Conservation (phyloP, 2,329 filamentous ascomycete species). For the Phialophora macrospora region DNA sequence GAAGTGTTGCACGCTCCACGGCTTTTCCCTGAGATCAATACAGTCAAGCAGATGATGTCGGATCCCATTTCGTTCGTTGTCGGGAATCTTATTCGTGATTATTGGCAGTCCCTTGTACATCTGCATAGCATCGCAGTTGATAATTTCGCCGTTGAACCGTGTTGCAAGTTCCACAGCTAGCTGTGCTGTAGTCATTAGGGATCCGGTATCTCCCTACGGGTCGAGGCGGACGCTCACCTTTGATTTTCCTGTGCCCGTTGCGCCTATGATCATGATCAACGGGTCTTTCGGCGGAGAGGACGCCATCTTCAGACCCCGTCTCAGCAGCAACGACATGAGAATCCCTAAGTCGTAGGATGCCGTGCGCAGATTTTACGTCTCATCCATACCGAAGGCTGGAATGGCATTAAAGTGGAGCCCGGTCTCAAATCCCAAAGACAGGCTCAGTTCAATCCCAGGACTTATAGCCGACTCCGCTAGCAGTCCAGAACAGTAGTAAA, state of each 20-base stretch:
- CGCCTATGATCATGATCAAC: constrained; percentile 80
- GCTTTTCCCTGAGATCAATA: constrained; percentile 73
- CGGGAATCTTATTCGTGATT: constrained; percentile 90
- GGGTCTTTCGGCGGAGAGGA: constrained; percentile 52
- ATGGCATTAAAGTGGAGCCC: too few relatives aligned
- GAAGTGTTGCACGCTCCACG: constrained; percentile 83
- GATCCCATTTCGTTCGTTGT: constrained; percentile 74
- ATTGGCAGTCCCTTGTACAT: constrained; percentile 90
- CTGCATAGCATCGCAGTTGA: constrained; percentile 98
- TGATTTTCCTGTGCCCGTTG: constrained; percentile 92
- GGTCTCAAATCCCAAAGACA: not conserved
- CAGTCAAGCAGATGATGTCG: constrained; percentile 87
- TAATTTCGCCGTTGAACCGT: constrained; percentile 85
- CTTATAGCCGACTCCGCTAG: not conserved
- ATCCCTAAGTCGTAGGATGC: not conserved
- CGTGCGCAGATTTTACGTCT: not conserved
- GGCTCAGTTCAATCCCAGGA: not conserved
- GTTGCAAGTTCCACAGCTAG: constrained; percentile 86
- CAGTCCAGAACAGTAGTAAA: not conserved
- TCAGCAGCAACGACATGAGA: constrained; percentile 23
- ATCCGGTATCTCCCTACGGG: not conserved
- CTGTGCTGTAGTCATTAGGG: constrained; percentile 56
- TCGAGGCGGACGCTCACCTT: constrained; percentile 62
- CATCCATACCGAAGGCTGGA: too few relatives aligned
- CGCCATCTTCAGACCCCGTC: constrained; percentile 26